These are phyloP conservation scores for Phaeodactylum tricornutum DNA, from an alignment of 108 stramenopile genomes.

Conservation along the genomic window DNA sequence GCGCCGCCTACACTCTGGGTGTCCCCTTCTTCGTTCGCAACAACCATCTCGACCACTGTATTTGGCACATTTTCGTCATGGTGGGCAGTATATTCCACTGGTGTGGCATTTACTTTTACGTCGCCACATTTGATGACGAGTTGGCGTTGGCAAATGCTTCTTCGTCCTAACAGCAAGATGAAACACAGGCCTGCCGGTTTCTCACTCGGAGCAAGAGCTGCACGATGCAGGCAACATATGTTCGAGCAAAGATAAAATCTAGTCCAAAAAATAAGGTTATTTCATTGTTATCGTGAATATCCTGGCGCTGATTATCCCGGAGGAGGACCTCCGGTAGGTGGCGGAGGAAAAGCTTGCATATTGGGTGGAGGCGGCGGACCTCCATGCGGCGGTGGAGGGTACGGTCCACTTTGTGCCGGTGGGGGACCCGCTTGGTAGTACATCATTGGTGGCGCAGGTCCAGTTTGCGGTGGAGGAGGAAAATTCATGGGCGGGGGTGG, in stretches of 20 bases:
- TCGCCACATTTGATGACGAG: slow-evolving; percentile 25
- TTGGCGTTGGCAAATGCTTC: no score
- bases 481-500: not conserved
- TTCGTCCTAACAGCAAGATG: no score
- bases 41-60: slow-evolving; percentile 74
- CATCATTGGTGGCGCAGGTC: not conserved
- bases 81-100: slow-evolving; percentile 70
- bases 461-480: not conserved
- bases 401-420: not conserved
- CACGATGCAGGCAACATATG: no score
- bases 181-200: no score
- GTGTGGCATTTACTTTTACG: slow-evolving; percentile 54
- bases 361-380: not conserved
- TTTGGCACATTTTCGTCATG: slow-evolving; percentile 80
- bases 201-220: no score
- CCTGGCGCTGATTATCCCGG: no score
- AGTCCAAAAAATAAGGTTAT: no score
- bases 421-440: slow-evolving; percentile 1
- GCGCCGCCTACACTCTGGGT: slow-evolving; percentile 75
- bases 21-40: slow-evolving; percentile 83
- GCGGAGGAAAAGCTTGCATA: not conserved
- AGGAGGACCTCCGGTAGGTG: not conserved
- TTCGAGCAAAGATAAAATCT: no score
- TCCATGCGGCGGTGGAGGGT: slow-evolving; percentile 3
- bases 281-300: no score